phyloP scores from a whole-genome alignment of 352 stramenopile species.

The Phytophthora vignae region DNA sequence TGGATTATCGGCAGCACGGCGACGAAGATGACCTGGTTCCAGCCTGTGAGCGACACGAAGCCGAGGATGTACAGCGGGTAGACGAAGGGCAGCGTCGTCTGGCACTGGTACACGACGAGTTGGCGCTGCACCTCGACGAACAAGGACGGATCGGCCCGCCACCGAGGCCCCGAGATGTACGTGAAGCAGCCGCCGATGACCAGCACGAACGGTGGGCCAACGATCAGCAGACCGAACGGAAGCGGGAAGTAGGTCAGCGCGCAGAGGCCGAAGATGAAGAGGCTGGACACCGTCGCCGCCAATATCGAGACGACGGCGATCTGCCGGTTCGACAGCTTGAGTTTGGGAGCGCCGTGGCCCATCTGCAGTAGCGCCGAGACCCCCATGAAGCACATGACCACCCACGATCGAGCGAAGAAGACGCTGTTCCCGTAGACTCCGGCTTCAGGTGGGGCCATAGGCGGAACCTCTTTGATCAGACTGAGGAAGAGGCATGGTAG shows the following conservation, averaged over 20 bases:
- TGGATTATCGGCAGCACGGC: slow-evolving; percentile 51
- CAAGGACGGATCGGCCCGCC: slow-evolving; percentile 13
- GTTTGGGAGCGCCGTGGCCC: slow-evolving; percentile 15
- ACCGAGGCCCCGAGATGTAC: slow-evolving; percentile 19
- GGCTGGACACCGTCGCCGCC: slow-evolving; percentile 17
- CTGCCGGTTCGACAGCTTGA: slow-evolving; percentile 14
- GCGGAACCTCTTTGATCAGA: slow-evolving; percentile 38
- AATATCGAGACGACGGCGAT: slow-evolving; percentile 15
- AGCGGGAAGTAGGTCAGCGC: slow-evolving; percentile 43
- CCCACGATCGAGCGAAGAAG: slow-evolving; percentile 39
- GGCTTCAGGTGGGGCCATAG: slow-evolving; percentile 26
- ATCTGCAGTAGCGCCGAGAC: slow-evolving; percentile 19
- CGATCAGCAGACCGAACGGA: slow-evolving; percentile 48
- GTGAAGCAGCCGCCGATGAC: slow-evolving; percentile 21
- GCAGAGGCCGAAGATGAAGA: slow-evolving; percentile 21
- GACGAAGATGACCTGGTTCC: slow-evolving; percentile 41
- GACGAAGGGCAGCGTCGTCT: slow-evolving; percentile 35
- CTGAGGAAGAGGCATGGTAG: slow-evolving; percentile 41
- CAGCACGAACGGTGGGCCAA: slow-evolving; percentile 13
- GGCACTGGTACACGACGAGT: slow-evolving; percentile 25
- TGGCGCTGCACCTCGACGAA: slow-evolving; percentile 26
- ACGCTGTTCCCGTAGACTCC: slow-evolving; percentile 45
- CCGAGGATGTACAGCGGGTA: slow-evolving; percentile 57
- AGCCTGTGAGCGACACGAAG: slow-evolving; percentile 33
- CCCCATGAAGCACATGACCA: slow-evolving; percentile 16